These are phyloP conservation scores for Penicillium egyptiacum DNA, from an alignment of 495 filamentous ascomycete species.

Conservation along the genomic window DNA sequence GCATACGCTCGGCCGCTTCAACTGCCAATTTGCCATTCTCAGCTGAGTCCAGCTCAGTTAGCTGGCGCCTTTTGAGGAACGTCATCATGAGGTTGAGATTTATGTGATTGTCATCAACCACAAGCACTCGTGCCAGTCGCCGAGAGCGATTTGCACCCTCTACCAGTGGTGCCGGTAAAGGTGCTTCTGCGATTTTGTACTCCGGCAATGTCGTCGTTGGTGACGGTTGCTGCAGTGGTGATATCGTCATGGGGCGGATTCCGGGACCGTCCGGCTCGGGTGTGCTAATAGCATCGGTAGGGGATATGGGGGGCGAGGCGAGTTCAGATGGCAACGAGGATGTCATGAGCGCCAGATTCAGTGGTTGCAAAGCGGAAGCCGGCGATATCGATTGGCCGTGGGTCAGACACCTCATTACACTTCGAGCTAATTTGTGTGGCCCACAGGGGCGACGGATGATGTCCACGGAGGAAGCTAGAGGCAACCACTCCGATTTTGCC, in stretches of 20 bases:
- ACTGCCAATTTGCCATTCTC: constrained; percentile 56
- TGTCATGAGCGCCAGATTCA: constrained; percentile 20
- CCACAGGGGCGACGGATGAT: constrained; percentile 57
- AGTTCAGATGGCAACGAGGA: constrained; percentile 8
- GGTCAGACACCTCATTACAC: constrained; percentile 41
- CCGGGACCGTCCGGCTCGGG: background rate
- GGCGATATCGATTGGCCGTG: constrained; percentile 19
- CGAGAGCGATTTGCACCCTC: background rate
- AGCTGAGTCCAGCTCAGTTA: constrained; percentile 43
- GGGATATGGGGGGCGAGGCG: background rate
- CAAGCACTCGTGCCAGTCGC: constrained; percentile 46
- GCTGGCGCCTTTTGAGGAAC: constrained; percentile 54
- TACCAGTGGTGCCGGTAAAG: constrained; percentile 14
- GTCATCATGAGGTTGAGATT: constrained; percentile 69
- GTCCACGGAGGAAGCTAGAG: constrained; percentile 38
- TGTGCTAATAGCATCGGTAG: background rate
- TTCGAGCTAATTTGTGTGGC: constrained; percentile 63
- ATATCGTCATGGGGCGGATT: background rate
- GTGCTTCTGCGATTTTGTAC: constrained; percentile 12
- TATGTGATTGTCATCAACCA: constrained; percentile 76
- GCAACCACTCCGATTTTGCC: constrained; percentile 32
- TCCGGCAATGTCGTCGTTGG: constrained; percentile 11
- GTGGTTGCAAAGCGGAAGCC: constrained; percentile 12
- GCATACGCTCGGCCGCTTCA: constrained; percentile 44
- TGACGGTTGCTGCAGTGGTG: constrained; percentile 8